Conservation (phyloP, 129 eudicot genomes). For the Flaveria trinervia region DNA sequence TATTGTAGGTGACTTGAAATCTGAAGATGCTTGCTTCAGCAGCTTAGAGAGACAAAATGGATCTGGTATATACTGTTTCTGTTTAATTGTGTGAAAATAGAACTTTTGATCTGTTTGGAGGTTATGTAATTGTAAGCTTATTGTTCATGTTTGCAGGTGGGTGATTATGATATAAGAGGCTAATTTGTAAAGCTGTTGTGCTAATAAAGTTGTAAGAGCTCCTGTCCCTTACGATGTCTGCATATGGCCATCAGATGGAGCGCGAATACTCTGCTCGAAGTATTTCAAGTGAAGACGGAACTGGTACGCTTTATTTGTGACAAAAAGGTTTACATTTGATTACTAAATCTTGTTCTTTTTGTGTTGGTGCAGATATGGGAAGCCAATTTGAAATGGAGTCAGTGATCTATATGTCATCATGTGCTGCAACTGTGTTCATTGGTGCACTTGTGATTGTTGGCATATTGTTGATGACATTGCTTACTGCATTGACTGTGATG, state of each 20-base stretch:
- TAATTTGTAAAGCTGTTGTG: constrained; percentile 11
- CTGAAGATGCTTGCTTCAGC: constrained; percentile 3
- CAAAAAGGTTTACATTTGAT: constrained; percentile 2
- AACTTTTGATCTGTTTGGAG: not conserved
- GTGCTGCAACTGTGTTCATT: constrained; percentile 66
- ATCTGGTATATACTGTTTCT: constrained; percentile 24
- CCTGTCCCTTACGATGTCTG: constrained; percentile 40
- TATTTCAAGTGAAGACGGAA: constrained; percentile 38
- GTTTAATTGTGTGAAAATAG: not conserved
- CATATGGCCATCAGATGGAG: constrained; percentile 64
- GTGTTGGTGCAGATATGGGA: constrained; percentile 50
- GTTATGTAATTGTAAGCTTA: not conserved
- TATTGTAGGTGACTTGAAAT: constrained; percentile 17
- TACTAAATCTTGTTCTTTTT: constrained; percentile 23
- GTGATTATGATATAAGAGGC: constrained; percentile 6
- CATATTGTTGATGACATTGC: constrained; percentile 48
- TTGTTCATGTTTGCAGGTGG: not conserved
- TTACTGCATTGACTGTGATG: constrained; percentile 58
- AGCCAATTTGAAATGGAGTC: constrained; percentile 48
- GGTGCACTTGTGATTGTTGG: constrained; percentile 53
- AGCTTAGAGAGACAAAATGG: constrained; percentile 16
- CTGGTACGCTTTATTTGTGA: not conserved
- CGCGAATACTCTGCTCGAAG: constrained; percentile 44
- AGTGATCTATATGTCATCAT: constrained; percentile 66
- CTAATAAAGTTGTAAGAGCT: constrained; percentile 6